Conservation (phyloP, 2,329 filamentous ascomycete species). For the Whalleya microplaca region DNA sequence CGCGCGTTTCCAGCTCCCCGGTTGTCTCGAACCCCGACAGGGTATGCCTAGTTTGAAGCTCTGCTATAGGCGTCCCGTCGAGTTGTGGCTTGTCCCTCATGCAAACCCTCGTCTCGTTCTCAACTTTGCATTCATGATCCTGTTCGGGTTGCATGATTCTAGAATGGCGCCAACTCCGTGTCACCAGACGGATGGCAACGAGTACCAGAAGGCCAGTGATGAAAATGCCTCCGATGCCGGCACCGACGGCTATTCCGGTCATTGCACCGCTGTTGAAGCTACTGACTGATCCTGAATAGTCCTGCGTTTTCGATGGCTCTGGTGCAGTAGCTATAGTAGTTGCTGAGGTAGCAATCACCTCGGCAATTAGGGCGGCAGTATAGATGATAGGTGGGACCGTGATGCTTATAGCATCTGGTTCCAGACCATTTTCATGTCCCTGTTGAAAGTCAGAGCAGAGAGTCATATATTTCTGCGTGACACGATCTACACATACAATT, state of each 20-base stretch:
- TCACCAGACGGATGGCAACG: conserved; percentile 18
- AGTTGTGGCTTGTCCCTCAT: conserved; percentile 7
- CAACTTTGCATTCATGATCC: too few relatives aligned
- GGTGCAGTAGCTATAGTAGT: too few relatives aligned
- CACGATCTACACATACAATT: too few relatives aligned
- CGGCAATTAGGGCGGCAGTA: too few relatives aligned
- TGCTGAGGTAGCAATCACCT: too few relatives aligned
- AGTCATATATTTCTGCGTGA: too few relatives aligned
- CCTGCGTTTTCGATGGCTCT: not conserved
- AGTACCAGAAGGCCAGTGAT: conserved; percentile 14
- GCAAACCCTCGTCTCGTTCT: not conserved
- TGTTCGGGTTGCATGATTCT: too few relatives aligned
- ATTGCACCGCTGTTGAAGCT: conserved; percentile 10
- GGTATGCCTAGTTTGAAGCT: conserved; percentile 16
- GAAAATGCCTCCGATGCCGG: conserved; percentile 3
- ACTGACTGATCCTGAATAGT: not conserved
- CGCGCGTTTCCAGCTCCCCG: conserved; percentile 18
- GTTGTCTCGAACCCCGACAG: conserved; percentile 8
- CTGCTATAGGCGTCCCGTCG: conserved; percentile 15
- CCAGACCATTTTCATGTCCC: too few relatives aligned
- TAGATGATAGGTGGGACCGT: too few relatives aligned
- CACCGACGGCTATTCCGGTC: conserved; percentile 20
- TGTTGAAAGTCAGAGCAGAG: too few relatives aligned
- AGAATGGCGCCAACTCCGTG: conserved; percentile 6
- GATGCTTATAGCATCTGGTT: too few relatives aligned